Evolutionary conservation across 768 basidiomycete genomes (phyloP).

Genomic region (Fistulinella prunicolor): DNA sequence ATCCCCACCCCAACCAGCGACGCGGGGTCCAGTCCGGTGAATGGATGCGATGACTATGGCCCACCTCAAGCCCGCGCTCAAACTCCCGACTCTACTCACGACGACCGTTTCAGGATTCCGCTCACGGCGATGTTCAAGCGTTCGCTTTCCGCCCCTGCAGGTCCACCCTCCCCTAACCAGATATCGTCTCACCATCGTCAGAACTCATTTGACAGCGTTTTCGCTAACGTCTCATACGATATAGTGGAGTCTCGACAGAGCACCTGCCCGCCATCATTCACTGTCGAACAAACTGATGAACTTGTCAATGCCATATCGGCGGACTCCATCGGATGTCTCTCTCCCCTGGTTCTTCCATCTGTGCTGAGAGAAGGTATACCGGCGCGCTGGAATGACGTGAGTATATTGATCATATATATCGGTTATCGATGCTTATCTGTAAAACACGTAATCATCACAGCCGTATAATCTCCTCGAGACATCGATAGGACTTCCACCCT

Average conservation of each 20-base stretch:
- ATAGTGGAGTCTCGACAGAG: conserved; percentile 20
- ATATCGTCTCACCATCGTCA: conserved; percentile 19
- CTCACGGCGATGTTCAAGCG: conserved; percentile 67
- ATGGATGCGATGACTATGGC: conserved; percentile 2
- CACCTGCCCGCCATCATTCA: conserved; percentile 10
- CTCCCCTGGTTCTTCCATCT: conserved; percentile 32
- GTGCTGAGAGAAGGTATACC: conserved; percentile 27
- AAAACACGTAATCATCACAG: conserved; percentile 25
- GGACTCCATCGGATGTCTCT: conserved; percentile 27
- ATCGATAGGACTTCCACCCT: conserved; percentile 26
- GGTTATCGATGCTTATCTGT: conserved; percentile 7
- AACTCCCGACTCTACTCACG: conserved; percentile 26
- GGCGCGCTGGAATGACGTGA: conserved; percentile 36
- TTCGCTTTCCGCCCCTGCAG: conserved; percentile 53
- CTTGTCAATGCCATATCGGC: conserved; percentile 15
- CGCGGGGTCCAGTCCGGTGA: background rate
- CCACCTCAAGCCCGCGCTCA: conserved; percentile 22
- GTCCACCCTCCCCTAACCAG: conserved; percentile 17
- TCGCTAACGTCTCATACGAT: conserved; percentile 31
- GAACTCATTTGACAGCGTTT: conserved; percentile 28
- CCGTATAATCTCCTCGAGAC: conserved; percentile 35
- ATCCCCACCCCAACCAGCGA: background rate
- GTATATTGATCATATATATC: conserved; percentile 11
- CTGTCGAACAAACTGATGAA: conserved; percentile 25
- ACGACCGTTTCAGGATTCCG: conserved; percentile 42